Base-by-base conservation (phyloP, 176 grass and related monocot genomes). In the Phoenix roebelenii region DNA sequence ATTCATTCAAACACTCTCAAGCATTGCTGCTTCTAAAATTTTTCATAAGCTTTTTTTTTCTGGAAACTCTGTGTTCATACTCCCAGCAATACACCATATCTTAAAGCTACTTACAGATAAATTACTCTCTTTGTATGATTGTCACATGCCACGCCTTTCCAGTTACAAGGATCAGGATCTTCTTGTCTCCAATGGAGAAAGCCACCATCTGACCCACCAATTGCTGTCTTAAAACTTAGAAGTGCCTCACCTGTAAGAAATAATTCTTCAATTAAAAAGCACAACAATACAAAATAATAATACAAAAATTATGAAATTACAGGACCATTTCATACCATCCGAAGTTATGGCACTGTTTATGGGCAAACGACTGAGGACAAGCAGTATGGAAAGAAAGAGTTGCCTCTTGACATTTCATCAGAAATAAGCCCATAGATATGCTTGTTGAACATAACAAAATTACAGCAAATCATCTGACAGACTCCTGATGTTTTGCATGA, bases 111-210 rank as follows among this genome's bases (percentile, higher is more conserved):
- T 92, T 89, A 98, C 93, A 98, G 66, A 72, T 81, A 80, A 74
- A 80, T 80, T 51, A 92, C 82, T 76, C 81, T 79, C 71, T 89
- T 98, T 65, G 63, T 77, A 25, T 23, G 76, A 72, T 10, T 63
- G 59, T 83, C 82, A 57, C 93, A 98, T 81, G 63, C 72, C 73
- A 98, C 82, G 67, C 84, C 93, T 75, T 79, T 89, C 93, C 93
- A 98, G 15, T 70, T 76, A 81, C 93, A 98, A 57, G 93, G 93
- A 74, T 98, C 68, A 24, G 72, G 64, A 72, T 98, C 93, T 88
- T 98, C 81, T 68, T 89, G 84, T 39, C 18, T 82, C 93, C 93
- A 92, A 66, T 85, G 88, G 35, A 89, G 68, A 83, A 98, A 92
- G 58, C 89, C n/a, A 54, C 84, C 87, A 74, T 98, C 84, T 61